Percentiles rank a stretch among this genome's conserved stretches.
These are phyloP conservation scores for Sphaerulina musiva DNA, from an alignment of 2,329 filamentous ascomycete species.

Conservation along the genomic window DNA sequence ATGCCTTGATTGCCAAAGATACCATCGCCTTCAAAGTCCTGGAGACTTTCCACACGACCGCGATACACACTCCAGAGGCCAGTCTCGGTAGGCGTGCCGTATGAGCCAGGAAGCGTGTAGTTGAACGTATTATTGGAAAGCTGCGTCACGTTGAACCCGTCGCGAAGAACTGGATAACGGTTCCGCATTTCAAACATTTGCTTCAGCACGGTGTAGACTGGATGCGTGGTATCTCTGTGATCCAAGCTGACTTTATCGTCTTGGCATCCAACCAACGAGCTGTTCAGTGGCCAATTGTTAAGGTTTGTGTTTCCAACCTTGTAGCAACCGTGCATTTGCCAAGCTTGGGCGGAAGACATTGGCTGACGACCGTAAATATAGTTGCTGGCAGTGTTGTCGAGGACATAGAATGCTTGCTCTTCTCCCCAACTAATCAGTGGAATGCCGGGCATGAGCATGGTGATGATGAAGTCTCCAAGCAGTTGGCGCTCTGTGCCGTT, in stretches of 20 bases:
- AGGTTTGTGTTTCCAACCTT: conserved; percentile 51
- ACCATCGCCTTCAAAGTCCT: conserved; percentile 43
- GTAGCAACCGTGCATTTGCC: conserved; percentile 61
- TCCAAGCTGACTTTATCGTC: conserved; percentile 54
- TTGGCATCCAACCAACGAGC: conserved; percentile 49
- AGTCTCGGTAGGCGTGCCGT: conserved; percentile 49
- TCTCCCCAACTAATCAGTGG: conserved; percentile 58
- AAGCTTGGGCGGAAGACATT: conserved; percentile 56
- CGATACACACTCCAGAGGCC: conserved; percentile 57
- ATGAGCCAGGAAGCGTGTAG: conserved; percentile 48
- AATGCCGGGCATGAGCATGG: conserved; percentile 55
- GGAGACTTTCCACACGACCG: conserved; percentile 45
- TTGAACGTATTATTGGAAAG: conserved; percentile 53
- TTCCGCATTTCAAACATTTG: conserved; percentile 55
- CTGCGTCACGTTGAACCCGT: conserved; percentile 51
- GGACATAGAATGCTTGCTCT: conserved; percentile 58
- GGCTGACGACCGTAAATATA: conserved; percentile 60
- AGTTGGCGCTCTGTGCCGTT: conserved; percentile 54
- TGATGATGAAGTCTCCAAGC: conserved; percentile 53
- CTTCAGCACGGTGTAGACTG: conserved; percentile 55
- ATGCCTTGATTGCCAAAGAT: conserved; percentile 42
- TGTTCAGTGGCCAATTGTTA: conserved; percentile 52
- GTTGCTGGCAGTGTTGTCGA: conserved; percentile 58
- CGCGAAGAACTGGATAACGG: conserved; percentile 53
- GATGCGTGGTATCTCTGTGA: conserved; percentile 57